Evolutionary conservation across 306 rosid genomes (phyloP).

Genomic region (Cucumis hystrix): DNA sequence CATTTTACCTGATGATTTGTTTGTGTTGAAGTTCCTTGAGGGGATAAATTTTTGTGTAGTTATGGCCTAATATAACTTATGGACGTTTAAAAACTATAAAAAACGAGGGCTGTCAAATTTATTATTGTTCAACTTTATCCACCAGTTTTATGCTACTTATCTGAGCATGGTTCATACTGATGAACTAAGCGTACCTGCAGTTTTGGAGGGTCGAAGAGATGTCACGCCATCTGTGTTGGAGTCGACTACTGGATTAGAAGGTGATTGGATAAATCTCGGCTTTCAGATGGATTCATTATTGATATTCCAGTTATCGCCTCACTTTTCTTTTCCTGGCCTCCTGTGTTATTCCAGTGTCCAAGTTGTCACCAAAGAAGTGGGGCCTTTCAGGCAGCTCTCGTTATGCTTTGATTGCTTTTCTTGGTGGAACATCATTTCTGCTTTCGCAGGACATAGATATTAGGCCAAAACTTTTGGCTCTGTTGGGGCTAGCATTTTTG

Average conservation of each 20-base stretch:
- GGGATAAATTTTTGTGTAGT: neutral
- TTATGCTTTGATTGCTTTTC: slow-evolving; percentile 44
- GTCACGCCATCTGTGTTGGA: slow-evolving; percentile 69
- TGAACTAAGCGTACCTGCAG: slow-evolving; percentile 20
- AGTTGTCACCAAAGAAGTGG: slow-evolving; percentile 94
- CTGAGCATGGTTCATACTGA: neutral
- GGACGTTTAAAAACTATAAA: neutral
- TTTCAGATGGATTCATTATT: neutral
- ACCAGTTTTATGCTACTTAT: neutral
- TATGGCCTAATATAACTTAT: neutral
- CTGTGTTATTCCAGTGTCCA: slow-evolving; percentile 37
- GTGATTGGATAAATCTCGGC: slow-evolving; percentile 20
- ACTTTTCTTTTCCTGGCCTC: neutral
- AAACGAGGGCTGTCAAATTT: neutral
- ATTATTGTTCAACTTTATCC: neutral
- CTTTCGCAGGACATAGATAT: slow-evolving; percentile 70
- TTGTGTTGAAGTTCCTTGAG: neutral
- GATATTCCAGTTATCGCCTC: neutral
- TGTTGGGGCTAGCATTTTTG: slow-evolving; percentile 58
- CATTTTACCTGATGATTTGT: neutral
- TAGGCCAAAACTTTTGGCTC: slow-evolving; percentile 70
- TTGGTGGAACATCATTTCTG: slow-evolving; percentile 68
- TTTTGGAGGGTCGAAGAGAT: slow-evolving; percentile 70
- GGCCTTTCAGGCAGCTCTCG: slow-evolving; percentile 70
- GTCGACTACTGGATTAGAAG: slow-evolving; percentile 86